Conservation (phyloP, 495 filamentous ascomycete genomes). For the Annulohypoxylon moriforme region DNA sequence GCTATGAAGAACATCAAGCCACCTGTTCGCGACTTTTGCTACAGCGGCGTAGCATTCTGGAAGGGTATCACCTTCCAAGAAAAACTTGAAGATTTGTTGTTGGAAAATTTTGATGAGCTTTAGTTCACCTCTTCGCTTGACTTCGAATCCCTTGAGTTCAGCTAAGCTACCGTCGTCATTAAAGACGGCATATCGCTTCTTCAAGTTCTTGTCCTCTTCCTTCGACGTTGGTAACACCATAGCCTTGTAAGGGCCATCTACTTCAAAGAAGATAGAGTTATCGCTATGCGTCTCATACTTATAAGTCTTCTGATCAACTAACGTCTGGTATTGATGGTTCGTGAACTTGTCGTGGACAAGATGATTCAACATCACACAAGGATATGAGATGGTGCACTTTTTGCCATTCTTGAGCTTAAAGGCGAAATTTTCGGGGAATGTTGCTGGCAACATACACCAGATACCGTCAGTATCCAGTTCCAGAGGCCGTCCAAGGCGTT, state of each 20-base stretch:
- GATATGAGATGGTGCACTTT: slow-evolving; percentile 94
- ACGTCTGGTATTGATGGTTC: slow-evolving; percentile 94
- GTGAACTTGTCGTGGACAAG: slow-evolving; percentile 95
- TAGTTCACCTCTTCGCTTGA: slow-evolving; percentile 97
- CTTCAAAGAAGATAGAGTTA: slow-evolving; percentile 99
- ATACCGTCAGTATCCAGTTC: slow-evolving; percentile 99
- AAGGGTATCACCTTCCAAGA: slow-evolving; percentile 88
- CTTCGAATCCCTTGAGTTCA: slow-evolving; percentile 98
- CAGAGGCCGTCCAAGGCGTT: slow-evolving; percentile 90
- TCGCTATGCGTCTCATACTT: slow-evolving; percentile 96
- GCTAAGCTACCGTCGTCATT: slow-evolving; percentile 96
- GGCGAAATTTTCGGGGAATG: slow-evolving; percentile 95
- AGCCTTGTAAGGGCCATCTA: slow-evolving; percentile 95
- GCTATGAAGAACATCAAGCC: slow-evolving; percentile 92
- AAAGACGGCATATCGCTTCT: slow-evolving; percentile 99
- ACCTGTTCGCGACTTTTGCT: slow-evolving; percentile 93
- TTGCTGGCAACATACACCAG: slow-evolving; percentile 98
- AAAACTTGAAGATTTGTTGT: slow-evolving; percentile 99
- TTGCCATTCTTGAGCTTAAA: slow-evolving; percentile 96
- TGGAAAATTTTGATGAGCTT: slow-evolving; percentile 99
- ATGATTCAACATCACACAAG: slow-evolving; percentile 99
- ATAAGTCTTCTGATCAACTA: slow-evolving; percentile 81
- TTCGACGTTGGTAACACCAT: slow-evolving; percentile 98
- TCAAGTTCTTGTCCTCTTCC: slow-evolving; percentile 99
- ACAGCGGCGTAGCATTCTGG: slow-evolving; percentile 91